Evolutionary conservation across 164 flowering plant genomes (phyloP).

Genomic region (Vitis amurensis): DNA sequence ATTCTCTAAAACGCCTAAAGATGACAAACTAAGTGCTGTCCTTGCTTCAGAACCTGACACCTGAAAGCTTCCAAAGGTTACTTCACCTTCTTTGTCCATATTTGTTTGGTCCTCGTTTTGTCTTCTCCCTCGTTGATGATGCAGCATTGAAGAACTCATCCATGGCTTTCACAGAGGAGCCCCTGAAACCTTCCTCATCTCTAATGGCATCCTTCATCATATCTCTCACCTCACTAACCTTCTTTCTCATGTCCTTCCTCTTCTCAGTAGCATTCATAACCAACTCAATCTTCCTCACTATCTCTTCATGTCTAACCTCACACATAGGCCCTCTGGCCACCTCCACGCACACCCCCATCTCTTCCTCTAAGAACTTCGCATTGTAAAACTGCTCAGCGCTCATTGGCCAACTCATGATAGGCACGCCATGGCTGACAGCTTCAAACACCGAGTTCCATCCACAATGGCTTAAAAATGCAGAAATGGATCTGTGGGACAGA

Average conservation of each 20-base stretch:
- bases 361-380: constrained; percentile 37
- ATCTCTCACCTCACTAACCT: constrained; percentile 29
- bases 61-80: too few relatives aligned
- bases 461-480: constrained; percentile 47
- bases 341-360: constrained; percentile 57
- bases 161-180: constrained; percentile 26
- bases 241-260: constrained; percentile 37
- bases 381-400: constrained; percentile 56
- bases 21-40: too few relatives aligned
- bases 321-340: constrained; percentile 46
- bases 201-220: constrained; percentile 28
- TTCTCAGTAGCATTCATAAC: constrained; percentile 40
- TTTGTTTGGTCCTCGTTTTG: background rate
- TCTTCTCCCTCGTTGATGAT: constrained; percentile 1
- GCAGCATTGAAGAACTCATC: constrained; percentile 26
- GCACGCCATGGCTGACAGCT: constrained; percentile 43
- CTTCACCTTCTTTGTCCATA: too few relatives aligned
- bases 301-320: constrained; percentile 35
- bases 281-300: constrained; percentile 35
- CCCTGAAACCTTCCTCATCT: constrained; percentile 8
- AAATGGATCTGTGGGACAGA: constrained; percentile 32
- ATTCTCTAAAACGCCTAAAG: too few relatives aligned
- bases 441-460: constrained; percentile 69
- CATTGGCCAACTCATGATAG: constrained; percentile 57
- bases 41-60: too few relatives aligned